Base-by-base conservation (phyloP, 2,329 filamentous ascomycete genomes). In the Claviceps africana region DNA sequence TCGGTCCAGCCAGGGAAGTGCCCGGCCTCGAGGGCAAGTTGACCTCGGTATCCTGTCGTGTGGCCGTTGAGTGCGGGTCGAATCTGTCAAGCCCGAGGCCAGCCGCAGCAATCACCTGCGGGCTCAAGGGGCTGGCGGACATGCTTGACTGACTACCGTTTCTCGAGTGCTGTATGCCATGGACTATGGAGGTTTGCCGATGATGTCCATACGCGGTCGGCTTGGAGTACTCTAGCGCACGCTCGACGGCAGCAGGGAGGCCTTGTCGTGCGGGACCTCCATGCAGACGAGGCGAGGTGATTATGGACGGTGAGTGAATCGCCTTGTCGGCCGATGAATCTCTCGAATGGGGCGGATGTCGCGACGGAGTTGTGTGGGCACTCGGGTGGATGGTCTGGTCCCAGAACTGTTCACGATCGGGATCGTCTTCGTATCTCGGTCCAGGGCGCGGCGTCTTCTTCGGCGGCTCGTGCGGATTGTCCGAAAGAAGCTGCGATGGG, bases 161-260 rank as follows among this genome's bases (percentile, higher is more conserved):
- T 69, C 91, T 77, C 61, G 80, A 80, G 79, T 98, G 93, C 67
- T 95, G 90, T 59, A 95, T 83, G 62, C 93, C 91, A 80, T 97
- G 88, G 53, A 97, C 90, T 60, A 97, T 96, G 48, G 91, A 97
- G 0, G 91, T 95, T 71, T 98, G 89, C 52, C 93, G 84, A 70
- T 97, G 89, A 67, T 98, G 90, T 54, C 87, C 88, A 74, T 97
- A 82, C 25, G 72, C 62, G 35, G 70, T 70, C 44, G 69, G 67
- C 62, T 81, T 82, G 52, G 78, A 81, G 47, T 73, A 58, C 44
- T 82, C 79, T 54, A 75, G 67, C n/a, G 72, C 63, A 58, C 77
- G 73, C 59, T 80, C 77, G 54, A 73, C 65, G 33, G 66, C 67
- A 52, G 65, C 54, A 45, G 30, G 70, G 28, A 73, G 60, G 42